Percentiles rank a stretch among this genome's conserved stretches.
phyloP scores from a whole-genome alignment of 768 basidiomycete species.

The Trametes villosa region DNA sequence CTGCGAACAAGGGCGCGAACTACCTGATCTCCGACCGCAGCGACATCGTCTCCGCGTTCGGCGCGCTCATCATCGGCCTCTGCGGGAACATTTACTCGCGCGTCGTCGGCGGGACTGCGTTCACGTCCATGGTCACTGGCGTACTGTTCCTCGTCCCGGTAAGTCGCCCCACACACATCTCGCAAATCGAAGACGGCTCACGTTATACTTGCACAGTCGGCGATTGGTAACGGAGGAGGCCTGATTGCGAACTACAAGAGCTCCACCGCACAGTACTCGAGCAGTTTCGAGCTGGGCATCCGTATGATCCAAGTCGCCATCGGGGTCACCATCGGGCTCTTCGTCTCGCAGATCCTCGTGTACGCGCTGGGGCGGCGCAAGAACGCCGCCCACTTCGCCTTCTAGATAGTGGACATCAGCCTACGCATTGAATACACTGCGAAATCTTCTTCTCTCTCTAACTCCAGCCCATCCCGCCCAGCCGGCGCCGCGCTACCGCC shows the following conservation, averaged over 20 bases:
- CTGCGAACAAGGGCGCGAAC: conserved; percentile 68
- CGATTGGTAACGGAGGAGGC: conserved; percentile 76
- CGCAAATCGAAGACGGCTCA: background rate
- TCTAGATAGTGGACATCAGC: conserved; percentile 40
- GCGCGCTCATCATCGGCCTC: conserved; percentile 78
- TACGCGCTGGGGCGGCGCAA: conserved; percentile 78
- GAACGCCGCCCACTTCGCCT: conserved; percentile 75
- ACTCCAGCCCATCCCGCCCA: too few species aligned
- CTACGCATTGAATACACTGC: conserved; percentile 3
- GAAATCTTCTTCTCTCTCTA: background rate
- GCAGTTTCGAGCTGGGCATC: conserved; percentile 77
- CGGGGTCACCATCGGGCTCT: conserved; percentile 84
- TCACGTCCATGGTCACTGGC: conserved; percentile 92
- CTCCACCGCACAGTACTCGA: conserved; percentile 72
- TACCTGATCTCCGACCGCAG: conserved; percentile 65
- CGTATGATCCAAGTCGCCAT: conserved; percentile 85
- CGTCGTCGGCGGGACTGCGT: conserved; percentile 76
- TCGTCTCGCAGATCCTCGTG: conserved; percentile 79
- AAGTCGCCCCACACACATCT: conserved; percentile 35
- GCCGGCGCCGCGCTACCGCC: background rate
- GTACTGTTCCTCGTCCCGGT: conserved; percentile 90
- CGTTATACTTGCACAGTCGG: conserved; percentile 52
- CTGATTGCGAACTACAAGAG: conserved; percentile 62
- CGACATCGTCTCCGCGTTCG: conserved; percentile 77
- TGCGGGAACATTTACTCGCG: conserved; percentile 84